phyloP scores from a whole-genome alignment of 1,284 basidiomycete species.

The Athelia psychrophila region DNA sequence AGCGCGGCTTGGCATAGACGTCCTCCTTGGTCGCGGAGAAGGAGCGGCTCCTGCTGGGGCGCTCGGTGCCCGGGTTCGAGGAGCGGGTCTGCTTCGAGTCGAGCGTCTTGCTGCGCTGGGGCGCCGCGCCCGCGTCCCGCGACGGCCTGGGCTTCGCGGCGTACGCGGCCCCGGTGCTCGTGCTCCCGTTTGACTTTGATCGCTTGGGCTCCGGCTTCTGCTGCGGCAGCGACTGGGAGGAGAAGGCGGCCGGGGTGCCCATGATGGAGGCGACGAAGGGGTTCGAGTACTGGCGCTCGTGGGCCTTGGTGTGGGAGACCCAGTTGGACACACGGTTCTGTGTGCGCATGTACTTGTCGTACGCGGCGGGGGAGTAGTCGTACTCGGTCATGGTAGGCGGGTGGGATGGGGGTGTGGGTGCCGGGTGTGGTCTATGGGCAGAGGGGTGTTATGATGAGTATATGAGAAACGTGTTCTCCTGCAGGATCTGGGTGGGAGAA shows the following conservation, averaged over 20 bases:
- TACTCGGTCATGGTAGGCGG: constrained; percentile 45
- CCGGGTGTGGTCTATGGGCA: not conserved
- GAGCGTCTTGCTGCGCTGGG: not conserved
- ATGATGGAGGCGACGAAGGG: constrained; percentile 17
- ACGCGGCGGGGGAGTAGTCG: constrained; percentile 52
- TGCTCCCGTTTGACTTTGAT: not conserved
- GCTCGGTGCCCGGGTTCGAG: not conserved
- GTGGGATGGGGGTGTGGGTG: not conserved
- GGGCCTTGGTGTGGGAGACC: constrained; percentile 27
- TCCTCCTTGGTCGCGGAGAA: not conserved
- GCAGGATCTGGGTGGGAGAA: too few species aligned
- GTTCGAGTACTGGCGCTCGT: constrained; percentile 22
- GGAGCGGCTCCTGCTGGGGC: not conserved
- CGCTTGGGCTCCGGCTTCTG: not conserved
- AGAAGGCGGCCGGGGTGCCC: not conserved
- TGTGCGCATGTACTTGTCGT: constrained; percentile 39
- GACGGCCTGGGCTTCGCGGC: not conserved
- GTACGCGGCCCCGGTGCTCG: not conserved
- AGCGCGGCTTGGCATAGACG: not conserved
- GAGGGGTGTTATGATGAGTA: too few species aligned
- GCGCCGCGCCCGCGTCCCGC: not conserved
- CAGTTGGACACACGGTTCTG: constrained; percentile 42
- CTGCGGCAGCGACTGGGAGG: not conserved
- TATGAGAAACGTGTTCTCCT: too few species aligned
- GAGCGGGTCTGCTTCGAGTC: not conserved